phyloP scores from a whole-genome alignment of 2,329 filamentous ascomycete species.

The Pseudogymnoascus sp. region DNA sequence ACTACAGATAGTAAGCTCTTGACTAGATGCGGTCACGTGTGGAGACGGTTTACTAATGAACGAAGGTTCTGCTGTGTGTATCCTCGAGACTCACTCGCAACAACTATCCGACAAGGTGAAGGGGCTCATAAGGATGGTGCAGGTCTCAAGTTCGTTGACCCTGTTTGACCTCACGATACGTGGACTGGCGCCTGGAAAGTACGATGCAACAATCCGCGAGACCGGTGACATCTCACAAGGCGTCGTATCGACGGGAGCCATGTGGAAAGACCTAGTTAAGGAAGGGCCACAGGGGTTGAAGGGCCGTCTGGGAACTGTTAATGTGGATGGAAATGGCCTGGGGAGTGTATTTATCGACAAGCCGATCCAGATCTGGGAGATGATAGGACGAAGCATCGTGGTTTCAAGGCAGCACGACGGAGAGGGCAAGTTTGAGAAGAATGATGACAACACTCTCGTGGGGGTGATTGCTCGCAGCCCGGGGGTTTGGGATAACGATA shows the following conservation, averaged over 20 bases:
- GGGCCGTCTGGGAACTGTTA: conserved; percentile 64
- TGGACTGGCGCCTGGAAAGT: conserved; percentile 71
- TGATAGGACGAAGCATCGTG: conserved; percentile 88
- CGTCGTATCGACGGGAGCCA: conserved; percentile 68
- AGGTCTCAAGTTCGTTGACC: conserved; percentile 69
- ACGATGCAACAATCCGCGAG: conserved; percentile 76
- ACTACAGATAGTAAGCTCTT: conserved; percentile 64
- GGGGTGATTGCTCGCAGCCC: conserved; percentile 93
- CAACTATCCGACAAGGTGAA: conserved; percentile 60
- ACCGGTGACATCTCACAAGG: conserved; percentile 81
- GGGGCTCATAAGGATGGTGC: conserved; percentile 87
- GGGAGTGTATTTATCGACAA: conserved; percentile 76
- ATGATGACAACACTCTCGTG: conserved; percentile 78
- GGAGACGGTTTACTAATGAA: conserved; percentile 18
- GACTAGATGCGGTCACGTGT: conserved; percentile 6
- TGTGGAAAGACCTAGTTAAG: conserved; percentile 52
- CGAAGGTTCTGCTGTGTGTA: conserved; percentile 77
- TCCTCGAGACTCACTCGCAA: conserved; percentile 74
- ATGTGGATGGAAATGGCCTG: conserved; percentile 65
- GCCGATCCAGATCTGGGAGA: conserved; percentile 84
- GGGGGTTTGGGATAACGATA: conserved; percentile 98
- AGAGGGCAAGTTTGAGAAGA: conserved; percentile 51
- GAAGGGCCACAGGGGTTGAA: conserved; percentile 36
- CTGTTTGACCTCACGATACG: conserved; percentile 81
- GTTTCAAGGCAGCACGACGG: conserved; percentile 59